Base-by-base conservation (phyloP, 2,329 filamentous ascomycete species). In the Claviceps monticola region DNA sequence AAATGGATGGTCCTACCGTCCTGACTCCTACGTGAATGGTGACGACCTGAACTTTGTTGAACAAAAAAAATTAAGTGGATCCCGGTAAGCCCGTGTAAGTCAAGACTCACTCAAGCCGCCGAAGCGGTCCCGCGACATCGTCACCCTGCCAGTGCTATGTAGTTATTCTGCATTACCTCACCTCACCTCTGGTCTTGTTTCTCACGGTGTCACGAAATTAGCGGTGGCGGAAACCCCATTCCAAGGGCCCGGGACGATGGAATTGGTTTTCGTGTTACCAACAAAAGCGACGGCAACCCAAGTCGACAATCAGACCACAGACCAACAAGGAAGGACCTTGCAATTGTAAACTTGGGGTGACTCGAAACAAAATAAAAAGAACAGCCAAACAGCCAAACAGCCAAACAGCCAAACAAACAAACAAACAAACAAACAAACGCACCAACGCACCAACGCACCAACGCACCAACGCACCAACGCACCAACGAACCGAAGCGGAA, bases 211-310 rank as follows among this genome's bases (percentile, higher is more conserved):
- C 41, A 50, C 48, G 41, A 45, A 38, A 42, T n/a, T 13, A 13
- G n/a, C 4, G 41, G 41, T 42, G 41, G 41, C 17, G 26, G 19
- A 14, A 42, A 17, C 38, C 48, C 34, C 34, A 43, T 23, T 29
- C 48, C 48, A 50, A 44, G 29, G 41, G 41, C 41, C 19, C 48
- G 48, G 48, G 48, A 50, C 29, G 26, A 36, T 38, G 48, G 37
- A 42, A 37, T 41, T 41, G 8, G 4, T 26, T 34, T 7, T 19
- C n/a, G 48, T 50, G 41, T 14, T 9, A 50, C 48, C 41, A 50
- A 50, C 17, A 26, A 37, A 37, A 41, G n/a, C 39, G 37, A 42
- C 21, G 37, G n/a, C 21, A 29, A 23, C 26, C 23, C 9, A 23
- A 29, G 17, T 34, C 26, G 29, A 34, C 29, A 19, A 29, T 34